Evolutionary conservation across 805 yeast species (phyloP).

Genomic region (Candida michaelii): DNA sequence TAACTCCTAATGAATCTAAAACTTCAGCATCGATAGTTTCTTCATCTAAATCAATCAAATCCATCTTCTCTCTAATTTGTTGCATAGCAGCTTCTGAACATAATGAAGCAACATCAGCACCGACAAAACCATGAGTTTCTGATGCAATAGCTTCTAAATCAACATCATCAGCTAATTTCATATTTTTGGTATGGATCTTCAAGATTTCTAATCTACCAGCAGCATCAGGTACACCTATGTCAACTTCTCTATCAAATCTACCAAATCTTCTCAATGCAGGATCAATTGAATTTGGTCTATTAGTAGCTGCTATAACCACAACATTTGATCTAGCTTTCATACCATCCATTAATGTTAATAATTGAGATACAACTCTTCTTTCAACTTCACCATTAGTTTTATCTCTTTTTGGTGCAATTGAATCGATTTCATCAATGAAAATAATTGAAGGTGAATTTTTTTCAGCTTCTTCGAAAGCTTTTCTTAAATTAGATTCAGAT

Average conservation of each 20-base stretch:
- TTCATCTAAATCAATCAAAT: slow-evolving; percentile 90
- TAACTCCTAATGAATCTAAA: slow-evolving; percentile 92
- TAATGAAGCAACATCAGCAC: slow-evolving; percentile 96
- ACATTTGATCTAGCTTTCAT: slow-evolving; percentile 99
- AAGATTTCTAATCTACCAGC: slow-evolving; percentile 96
- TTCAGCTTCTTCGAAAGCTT: slow-evolving; percentile 99
- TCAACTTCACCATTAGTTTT: slow-evolving; percentile 99
- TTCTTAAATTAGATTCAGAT: slow-evolving; percentile 93
- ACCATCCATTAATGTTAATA: slow-evolving; percentile 98
- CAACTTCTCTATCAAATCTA: slow-evolving; percentile 83
- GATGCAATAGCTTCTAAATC: slow-evolving; percentile 94
- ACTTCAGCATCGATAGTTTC: slow-evolving; percentile 98
- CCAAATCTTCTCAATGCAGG: slow-evolving; percentile 86
- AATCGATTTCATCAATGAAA: slow-evolving; percentile 97
- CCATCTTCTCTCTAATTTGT: slow-evolving; percentile 99
- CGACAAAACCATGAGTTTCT: slow-evolving; percentile 99
- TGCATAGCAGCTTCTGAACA: slow-evolving; percentile 99
- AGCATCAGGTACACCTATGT: slow-evolving; percentile 94
- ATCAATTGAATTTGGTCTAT: slow-evolving; percentile 82
- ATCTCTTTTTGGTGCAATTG: slow-evolving; percentile 99
- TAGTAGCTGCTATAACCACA: slow-evolving; percentile 97
- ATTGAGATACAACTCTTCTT: slow-evolving; percentile 97
- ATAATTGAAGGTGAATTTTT: slow-evolving; percentile 97
- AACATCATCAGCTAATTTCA: slow-evolving; percentile 94
- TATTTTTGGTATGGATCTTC: slow-evolving; percentile 96